Conservation (phyloP, 805 yeast species). For the Peterozyma toletana region DNA sequence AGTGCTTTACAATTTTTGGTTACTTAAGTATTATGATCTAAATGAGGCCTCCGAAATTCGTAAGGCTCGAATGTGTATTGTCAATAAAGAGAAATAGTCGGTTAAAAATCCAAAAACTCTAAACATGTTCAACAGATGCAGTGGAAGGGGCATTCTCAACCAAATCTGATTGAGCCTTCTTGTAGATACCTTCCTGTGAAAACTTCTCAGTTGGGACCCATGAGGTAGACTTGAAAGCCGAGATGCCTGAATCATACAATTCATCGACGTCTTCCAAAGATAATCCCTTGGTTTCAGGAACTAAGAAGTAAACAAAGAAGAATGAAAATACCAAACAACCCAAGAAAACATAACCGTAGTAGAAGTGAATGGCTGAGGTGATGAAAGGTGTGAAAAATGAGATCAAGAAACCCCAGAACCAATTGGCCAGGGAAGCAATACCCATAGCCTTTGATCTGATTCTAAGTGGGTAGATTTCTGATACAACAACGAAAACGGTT, state of each 20-base stretch:
- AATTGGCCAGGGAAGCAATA: conserved; percentile 56
- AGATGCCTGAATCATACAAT: conserved; percentile 26
- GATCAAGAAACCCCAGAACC: conserved; percentile 54
- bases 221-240: conserved; percentile 7
- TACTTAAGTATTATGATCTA: not conserved
- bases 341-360: conserved; percentile 50
- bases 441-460: conserved; percentile 60
- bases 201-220: conserved; percentile 8
- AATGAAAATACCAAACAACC: conserved; percentile 48
- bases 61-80: not conserved
- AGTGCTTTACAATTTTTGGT: no score
- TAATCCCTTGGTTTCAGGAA: conserved; percentile 50
- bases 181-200: conserved; percentile 3
- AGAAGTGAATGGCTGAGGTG: conserved; percentile 44
- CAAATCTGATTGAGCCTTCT: conserved; percentile 4
- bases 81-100: not conserved
- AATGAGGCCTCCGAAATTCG: not conserved
- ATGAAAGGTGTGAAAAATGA: conserved; percentile 55
- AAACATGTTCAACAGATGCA: not conserved
- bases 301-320: conserved; percentile 46
- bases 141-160: not conserved
- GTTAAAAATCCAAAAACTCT: not conserved
- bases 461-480: conserved; percentile 64
- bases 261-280: conserved; percentile 51
- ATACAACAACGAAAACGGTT: conserved; percentile 55